Evolutionary conservation across 208 protist species (phyloP).

Genomic region (Trypanosoma grayi): DNA sequence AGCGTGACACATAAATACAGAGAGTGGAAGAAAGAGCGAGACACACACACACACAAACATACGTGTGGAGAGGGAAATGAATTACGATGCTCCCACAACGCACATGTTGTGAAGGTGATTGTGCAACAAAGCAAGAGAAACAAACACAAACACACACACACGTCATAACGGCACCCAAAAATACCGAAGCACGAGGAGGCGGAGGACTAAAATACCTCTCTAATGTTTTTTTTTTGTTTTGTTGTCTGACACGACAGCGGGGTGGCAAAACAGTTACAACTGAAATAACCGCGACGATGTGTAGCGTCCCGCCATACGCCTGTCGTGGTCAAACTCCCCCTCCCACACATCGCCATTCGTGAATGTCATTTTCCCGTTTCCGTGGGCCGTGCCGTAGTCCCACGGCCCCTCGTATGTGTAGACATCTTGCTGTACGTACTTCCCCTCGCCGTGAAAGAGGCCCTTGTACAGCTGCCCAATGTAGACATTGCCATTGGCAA

Average conservation of each 20-base stretch:
- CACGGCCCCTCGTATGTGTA: conserved; percentile 74
- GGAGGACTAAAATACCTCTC: too few relatives aligned
- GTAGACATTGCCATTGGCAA: conserved; percentile 65
- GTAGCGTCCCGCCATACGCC: conserved; percentile 43
- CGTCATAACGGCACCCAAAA: too few relatives aligned
- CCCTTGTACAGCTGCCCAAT: conserved; percentile 41
- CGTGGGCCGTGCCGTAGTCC: conserved; percentile 56
- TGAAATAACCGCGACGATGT: conserved; percentile 26
- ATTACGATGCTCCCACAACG: background rate
- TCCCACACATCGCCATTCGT: conserved; percentile 73
- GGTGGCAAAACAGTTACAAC: background rate
- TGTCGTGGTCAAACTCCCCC: conserved; percentile 45
- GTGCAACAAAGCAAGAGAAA: too few relatives aligned
- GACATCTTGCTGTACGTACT: conserved; percentile 31
- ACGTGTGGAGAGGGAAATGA: background rate
- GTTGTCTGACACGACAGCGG: too few relatives aligned
- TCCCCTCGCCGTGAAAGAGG: conserved; percentile 50
- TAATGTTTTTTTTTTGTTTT: too few relatives aligned
- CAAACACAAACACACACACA: too few relatives aligned
- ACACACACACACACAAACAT: background rate
- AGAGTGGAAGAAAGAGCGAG: background rate
- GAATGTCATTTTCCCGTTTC: conserved; percentile 53
- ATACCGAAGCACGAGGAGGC: too few relatives aligned
- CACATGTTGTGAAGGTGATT: too few relatives aligned
- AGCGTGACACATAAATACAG: background rate